phyloP scores from a whole-genome alignment of 1,284 basidiomycete species.

The Heimioporus retisporus region DNA sequence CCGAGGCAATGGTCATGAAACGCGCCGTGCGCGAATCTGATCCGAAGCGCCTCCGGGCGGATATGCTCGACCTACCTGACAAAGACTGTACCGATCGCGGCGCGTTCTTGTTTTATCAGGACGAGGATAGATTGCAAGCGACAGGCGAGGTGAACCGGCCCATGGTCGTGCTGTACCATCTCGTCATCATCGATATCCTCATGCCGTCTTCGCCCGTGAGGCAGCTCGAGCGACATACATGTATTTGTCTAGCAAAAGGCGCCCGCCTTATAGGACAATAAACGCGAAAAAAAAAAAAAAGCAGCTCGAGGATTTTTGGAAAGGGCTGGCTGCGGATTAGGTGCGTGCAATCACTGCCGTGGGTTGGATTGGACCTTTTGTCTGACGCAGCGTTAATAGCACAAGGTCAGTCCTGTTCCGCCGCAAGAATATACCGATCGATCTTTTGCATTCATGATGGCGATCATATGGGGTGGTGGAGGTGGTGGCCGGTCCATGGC shows the following conservation, averaged over 20 bases:
- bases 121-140: constrained; percentile 94
- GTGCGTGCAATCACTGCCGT: constrained; percentile 73
- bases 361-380: too few species aligned
- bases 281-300: too few species aligned
- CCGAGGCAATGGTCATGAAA: constrained; percentile 88
- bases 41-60: constrained; percentile 76
- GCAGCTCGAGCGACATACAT: too few species aligned
- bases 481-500: too few species aligned
- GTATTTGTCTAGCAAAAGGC: too few species aligned
- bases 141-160: constrained; percentile 87
- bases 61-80: constrained; percentile 74
- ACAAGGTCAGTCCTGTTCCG: constrained; percentile 94
- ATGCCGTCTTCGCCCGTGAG: constrained; percentile 85
- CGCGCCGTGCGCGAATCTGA: constrained; percentile 89
- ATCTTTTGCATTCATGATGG: too few species aligned
- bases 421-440: constrained; percentile 50
- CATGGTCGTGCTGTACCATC: constrained; percentile 91
- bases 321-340: constrained; percentile 87
- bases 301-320: constrained; percentile 93
- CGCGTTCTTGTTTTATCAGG: constrained; percentile 95
- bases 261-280: too few species aligned
- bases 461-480: too few species aligned
- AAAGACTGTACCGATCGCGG: constrained; percentile 80
- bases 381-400: too few species aligned
- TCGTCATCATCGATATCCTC: constrained; percentile 95